Evolutionary conservation across 1,284 basidiomycete genomes (phyloP), one percentile per base, ranked within the genome.

Genomic region (Boletus holoroseus): DNA sequence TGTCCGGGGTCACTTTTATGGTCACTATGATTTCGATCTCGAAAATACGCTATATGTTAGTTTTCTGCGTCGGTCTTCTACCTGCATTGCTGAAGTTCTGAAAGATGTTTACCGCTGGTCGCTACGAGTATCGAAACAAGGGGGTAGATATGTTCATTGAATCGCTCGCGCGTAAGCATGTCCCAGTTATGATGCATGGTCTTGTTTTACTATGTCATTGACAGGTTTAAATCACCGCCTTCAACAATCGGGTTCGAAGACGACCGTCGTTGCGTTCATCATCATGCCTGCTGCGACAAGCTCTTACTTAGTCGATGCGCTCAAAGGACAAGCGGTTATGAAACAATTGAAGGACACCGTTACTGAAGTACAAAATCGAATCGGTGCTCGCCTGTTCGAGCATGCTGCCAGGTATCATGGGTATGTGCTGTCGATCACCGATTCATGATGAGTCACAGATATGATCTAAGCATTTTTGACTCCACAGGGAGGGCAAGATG

Each of bases 81-180:
- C 7, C 2, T 46, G 5, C 9, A 24, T 26, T 18, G 27, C 58
- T 65, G 6, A 63, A 51, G 2, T 46, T 31, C 11, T 38, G 3
- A 44, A 58, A 81, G 85, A 85, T 97, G 80, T 99, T 99, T 75
- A 98, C 93, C 13, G 95, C 95, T n/a, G 95, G 95, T 42, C 83
- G 95, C 44, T 99, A 99, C 72, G 95, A 99, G 71, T 98, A 96
- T 72, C 82, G 95, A 41, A 99, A 99, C 78, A 99, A 99, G 77
- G 95, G 95, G 60, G 93, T 97, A 38, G 95, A 99, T 70, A 96
- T 99, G 94, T 99, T 97, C 70, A 94, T 99, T 63, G 95, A 99
- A 73, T 83, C 89, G 26, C 82, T 99, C 50, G 94, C 95, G 27
- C 88, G 93, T 81, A 59, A 44, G 79, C 68, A 24, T 27, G 36